Conservation (phyloP, 495 filamentous ascomycete species). For the Pseudotulostoma volvatum region DNA sequence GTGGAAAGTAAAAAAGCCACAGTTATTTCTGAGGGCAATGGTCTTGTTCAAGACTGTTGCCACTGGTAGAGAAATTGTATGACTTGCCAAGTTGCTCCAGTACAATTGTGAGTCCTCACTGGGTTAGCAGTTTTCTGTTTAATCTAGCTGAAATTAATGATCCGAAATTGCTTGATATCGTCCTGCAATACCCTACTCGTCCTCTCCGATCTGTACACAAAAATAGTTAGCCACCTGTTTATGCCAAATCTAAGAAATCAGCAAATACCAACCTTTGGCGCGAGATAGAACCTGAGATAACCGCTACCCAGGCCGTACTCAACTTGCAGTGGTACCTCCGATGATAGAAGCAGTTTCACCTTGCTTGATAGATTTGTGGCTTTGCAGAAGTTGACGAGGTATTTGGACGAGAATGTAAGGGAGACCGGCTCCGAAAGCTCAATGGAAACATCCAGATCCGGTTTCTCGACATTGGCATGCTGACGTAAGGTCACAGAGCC, state of each 20-base stretch:
- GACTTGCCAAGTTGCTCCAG: too few species aligned
- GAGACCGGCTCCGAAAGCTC: constrained; percentile 81
- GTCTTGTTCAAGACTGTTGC: too few species aligned
- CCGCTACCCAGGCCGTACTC: constrained; percentile 82
- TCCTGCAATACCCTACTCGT: constrained; percentile 48
- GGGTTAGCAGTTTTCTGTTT: too few species aligned
- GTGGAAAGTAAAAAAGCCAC: too few species aligned
- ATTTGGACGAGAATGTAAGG: constrained; percentile 97
- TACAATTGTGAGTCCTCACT: too few species aligned
- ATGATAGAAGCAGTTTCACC: constrained; percentile 84
- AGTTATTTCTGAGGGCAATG: too few species aligned
- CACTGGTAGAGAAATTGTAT: too few species aligned
- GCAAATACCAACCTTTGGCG: constrained; percentile 68
- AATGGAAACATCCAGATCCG: constrained; percentile 71
- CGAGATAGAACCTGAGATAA: constrained; percentile 90
- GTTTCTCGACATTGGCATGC: constrained; percentile 84
- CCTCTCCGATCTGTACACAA: constrained; percentile 65
- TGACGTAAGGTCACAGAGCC: constrained; percentile 82
- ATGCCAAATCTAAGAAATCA: constrained; percentile 3
- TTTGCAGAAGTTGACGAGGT: constrained; percentile 99
- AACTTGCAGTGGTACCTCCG: constrained; percentile 89
- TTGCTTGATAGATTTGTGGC: constrained; percentile 64
- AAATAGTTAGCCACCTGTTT: constrained; percentile 6
- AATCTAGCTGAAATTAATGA: too few species aligned
- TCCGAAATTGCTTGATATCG: too few species aligned